These are phyloP conservation scores for Pezicula carpinea DNA, from an alignment of 2,329 filamentous ascomycete genomes.

Conservation along the genomic window DNA sequence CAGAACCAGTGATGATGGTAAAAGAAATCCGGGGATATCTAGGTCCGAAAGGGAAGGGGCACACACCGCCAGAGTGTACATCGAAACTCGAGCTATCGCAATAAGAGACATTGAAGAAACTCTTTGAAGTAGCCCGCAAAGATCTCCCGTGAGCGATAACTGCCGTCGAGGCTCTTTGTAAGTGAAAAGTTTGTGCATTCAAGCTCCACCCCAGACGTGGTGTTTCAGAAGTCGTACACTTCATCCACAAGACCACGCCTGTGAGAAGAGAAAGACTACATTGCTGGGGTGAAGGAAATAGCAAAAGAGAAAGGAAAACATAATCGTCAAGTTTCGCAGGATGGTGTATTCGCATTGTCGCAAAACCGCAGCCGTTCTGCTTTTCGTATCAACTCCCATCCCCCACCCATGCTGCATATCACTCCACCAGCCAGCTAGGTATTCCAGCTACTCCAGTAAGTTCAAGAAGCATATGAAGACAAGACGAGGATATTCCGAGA, in stretches of 20 bases:
- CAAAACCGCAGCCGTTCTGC: conserved; percentile 27
- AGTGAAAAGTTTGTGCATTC: conserved; percentile 24
- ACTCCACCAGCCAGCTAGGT: conserved; percentile 27
- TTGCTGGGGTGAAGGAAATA: conserved; percentile 18
- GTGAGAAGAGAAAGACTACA: conserved; percentile 22
- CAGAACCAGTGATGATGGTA: conserved; percentile 13
- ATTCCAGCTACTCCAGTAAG: conserved; percentile 26
- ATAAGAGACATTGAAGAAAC: conserved; percentile 18
- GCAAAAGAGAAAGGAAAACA: conserved; percentile 31
- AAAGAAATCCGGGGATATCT: conserved; percentile 28
- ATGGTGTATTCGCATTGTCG: conserved; percentile 32
- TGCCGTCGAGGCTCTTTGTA: conserved; percentile 24
- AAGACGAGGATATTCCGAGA: conserved; percentile 30
- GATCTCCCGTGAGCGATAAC: conserved; percentile 18
- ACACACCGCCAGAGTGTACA: conserved; percentile 20
- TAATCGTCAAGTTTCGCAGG: conserved; percentile 31
- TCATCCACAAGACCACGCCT: conserved; percentile 21
- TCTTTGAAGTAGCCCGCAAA: conserved; percentile 11
- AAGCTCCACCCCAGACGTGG: conserved; percentile 22
- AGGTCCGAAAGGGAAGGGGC: conserved; percentile 14
- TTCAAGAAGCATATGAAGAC: conserved; percentile 32
- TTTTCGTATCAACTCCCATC: conserved; percentile 32
- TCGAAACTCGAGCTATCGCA: conserved; percentile 11
- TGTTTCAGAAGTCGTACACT: conserved; percentile 23
- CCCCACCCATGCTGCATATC: conserved; percentile 28